Evolutionary conservation across 2,329 filamentous ascomycete species (phyloP).

Genomic region (Fragosphaeria purpurea): DNA sequence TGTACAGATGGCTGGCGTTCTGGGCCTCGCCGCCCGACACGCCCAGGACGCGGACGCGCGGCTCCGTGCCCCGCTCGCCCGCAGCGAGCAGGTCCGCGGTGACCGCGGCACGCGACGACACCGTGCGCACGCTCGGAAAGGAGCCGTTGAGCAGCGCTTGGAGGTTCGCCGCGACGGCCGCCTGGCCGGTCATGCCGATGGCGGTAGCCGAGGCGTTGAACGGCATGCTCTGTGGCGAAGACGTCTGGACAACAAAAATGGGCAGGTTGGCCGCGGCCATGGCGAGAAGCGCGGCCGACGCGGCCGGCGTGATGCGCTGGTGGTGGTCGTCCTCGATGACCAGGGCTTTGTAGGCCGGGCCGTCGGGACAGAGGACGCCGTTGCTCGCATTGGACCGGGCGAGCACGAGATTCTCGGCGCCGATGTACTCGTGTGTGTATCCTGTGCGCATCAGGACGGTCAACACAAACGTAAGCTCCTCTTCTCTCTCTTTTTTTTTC

Average conservation of each 20-base stretch:
- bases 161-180: slow-evolving; percentile 15
- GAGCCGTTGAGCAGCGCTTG: slow-evolving; percentile 2
- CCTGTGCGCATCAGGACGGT: background rate
- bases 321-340: slow-evolving; percentile 14
- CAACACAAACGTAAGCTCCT: no score
- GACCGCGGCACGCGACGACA: background rate
- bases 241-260: slow-evolving; percentile 13
- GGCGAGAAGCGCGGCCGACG: slow-evolving; percentile 10
- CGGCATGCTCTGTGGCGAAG: background rate
- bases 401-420: slow-evolving; percentile 1
- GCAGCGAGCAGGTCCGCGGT: background rate
- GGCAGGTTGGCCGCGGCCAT: slow-evolving; percentile 15
- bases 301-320: slow-evolving; percentile 10
- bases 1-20: slow-evolving; percentile 19
- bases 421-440: slow-evolving; percentile 5
- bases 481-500: no score
- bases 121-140: slow-evolving; percentile 1
- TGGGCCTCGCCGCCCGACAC: slow-evolving; percentile 19
- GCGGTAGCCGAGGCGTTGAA: background rate
- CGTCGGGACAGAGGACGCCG: slow-evolving; percentile 13
- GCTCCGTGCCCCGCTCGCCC: background rate
- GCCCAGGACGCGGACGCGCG: background rate
- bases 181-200: slow-evolving; percentile 23
- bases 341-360: slow-evolving; percentile 16
- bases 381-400: background rate